Base-by-base conservation (phyloP, 1,284 basidiomycete genomes). In the Microbotryum saponariae region DNA sequence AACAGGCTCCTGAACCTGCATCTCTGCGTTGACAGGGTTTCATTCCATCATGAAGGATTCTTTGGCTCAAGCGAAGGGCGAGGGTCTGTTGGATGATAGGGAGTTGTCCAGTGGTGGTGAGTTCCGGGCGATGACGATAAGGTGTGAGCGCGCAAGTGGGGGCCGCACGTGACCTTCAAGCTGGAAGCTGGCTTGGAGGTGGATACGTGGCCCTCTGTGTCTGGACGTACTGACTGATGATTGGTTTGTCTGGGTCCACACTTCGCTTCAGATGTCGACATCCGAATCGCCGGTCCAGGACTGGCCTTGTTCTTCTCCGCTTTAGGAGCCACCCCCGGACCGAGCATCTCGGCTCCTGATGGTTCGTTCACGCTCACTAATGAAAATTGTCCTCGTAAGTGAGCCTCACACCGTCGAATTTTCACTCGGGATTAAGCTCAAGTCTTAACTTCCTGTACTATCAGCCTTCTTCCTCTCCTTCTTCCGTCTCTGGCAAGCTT, bases 21-120 rank as follows among this genome's bases (percentile, higher is more conserved):
- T 42, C 14, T 18, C 18, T 42, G 12, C 12, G 37, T 42, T 42
- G 31, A 50, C 33, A 20, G 83, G 82, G 64, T 90, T 90, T 72
- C 87, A 90, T 74, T 81, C 80, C 66, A 87, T 88, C 70, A 81
- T 89, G 72, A 85, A 85, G 71, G 86, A 85, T 2, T 86, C 86
- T 0, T 77, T 90, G 10, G 80, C 85, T 0, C 82, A 85, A 66
- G 89, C 88, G 0, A 87, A 87, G 72, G 80, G 79, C 1, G 88
- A 90, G 74, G 77, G 78, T 1, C 77, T 90, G 6, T 77, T 91
- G 46, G 85, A 86, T 71, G 80, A 82, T 8, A 83, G 87, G 42
- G 74, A 90, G 76, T 74, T 90, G 44, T 88, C 88, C 85, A 85
- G 88, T 58, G 85, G 85, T 70, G 87, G 87, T 84, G 56, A 64